A percentile compares a stretch with the other conserved stretches of the same genome.
Conservation (phyloP, 2,329 filamentous ascomycete species). For the Trichoderma sp. region DNA sequence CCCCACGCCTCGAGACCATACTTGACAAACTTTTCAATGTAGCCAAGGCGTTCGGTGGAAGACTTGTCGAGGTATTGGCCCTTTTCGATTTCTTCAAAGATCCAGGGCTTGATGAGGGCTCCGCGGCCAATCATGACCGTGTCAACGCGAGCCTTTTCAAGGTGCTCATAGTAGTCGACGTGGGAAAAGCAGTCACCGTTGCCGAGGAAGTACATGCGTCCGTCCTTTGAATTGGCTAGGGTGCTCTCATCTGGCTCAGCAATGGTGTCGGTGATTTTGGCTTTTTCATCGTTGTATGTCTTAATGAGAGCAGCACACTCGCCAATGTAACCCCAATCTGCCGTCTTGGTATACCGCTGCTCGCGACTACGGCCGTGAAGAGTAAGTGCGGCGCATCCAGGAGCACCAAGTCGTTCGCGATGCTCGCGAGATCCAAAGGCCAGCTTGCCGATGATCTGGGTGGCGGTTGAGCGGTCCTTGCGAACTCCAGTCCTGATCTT, state of each 20-base stretch:
- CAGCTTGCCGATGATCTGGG: conserved; percentile 78
- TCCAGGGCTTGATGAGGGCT: conserved; percentile 94
- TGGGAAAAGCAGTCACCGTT: conserved; percentile 98
- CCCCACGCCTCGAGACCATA: conserved; percentile 96
- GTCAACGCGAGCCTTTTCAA: conserved; percentile 78
- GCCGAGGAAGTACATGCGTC: conserved; percentile 84
- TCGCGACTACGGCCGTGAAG: conserved; percentile 91
- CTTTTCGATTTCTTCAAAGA: conserved; percentile 92
- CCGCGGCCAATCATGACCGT: conserved; percentile 97
- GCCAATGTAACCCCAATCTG: conserved; percentile 95
- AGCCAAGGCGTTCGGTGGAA: conserved; percentile 76
- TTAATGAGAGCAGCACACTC: conserved; percentile 85
- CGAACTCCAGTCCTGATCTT: conserved; percentile 93
- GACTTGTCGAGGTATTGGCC: conserved; percentile 96
- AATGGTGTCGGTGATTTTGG: conserved; percentile 69
- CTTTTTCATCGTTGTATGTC: conserved; percentile 68
- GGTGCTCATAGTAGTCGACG: conserved; percentile 75
- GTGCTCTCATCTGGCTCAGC: conserved; percentile 73
- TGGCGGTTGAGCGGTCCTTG: conserved; percentile 73
- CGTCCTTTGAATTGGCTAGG: conserved; percentile 62
- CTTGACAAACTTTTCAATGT: conserved; percentile 84
- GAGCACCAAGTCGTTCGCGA: conserved; percentile 66
- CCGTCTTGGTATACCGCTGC: conserved; percentile 85
- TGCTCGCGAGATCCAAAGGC: conserved; percentile 76
- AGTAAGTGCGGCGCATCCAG: conserved; percentile 91